These are phyloP conservation scores for Blastobotrys persicus DNA, from an alignment of 1,139 yeast genomes.

Conservation along the genomic window DNA sequence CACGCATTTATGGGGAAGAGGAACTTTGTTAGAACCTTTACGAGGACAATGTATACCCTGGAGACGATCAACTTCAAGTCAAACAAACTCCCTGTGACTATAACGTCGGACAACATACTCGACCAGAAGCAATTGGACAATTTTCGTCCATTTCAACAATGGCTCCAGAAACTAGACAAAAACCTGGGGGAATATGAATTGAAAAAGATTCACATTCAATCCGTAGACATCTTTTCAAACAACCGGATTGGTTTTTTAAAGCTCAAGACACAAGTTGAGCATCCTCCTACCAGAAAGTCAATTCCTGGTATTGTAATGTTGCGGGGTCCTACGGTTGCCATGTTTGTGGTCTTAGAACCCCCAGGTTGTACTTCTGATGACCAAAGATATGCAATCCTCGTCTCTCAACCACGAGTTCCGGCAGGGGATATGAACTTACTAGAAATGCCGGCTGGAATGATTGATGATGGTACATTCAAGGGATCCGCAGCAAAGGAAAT, in stretches of 20 bases:
- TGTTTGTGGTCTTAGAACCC: constrained; percentile 23
- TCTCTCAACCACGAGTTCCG: constrained; percentile 29
- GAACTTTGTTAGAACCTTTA: background rate
- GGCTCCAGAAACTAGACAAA: constrained; percentile 19
- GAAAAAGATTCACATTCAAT: constrained; percentile 24
- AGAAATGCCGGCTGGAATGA: constrained; percentile 33
- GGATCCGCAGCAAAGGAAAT: constrained; percentile 31
- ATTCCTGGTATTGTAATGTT: constrained; percentile 30
- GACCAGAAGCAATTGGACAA: constrained; percentile 13
- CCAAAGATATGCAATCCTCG: constrained; percentile 20
- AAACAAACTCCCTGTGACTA: constrained; percentile 17
- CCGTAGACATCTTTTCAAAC: constrained; percentile 25
- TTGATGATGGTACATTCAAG: constrained; percentile 26
- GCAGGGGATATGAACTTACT: constrained; percentile 22
- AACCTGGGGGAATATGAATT: constrained; percentile 13
- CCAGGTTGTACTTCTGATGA: constrained; percentile 13
- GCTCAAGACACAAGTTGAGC: constrained; percentile 24
- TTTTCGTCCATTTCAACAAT: constrained; percentile 25
- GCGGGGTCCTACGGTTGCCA: constrained; percentile 30
- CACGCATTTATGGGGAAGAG: background rate
- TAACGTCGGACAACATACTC: constrained; percentile 17
- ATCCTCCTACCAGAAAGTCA: constrained; percentile 21
- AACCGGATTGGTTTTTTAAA: constrained; percentile 28
- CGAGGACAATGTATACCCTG: constrained; percentile 3
- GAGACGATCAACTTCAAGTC: constrained; percentile 10